These are phyloP conservation scores for Cladosporium sp. DNA, from an alignment of 2,329 filamentous ascomycete genomes.

Conservation along the genomic window DNA sequence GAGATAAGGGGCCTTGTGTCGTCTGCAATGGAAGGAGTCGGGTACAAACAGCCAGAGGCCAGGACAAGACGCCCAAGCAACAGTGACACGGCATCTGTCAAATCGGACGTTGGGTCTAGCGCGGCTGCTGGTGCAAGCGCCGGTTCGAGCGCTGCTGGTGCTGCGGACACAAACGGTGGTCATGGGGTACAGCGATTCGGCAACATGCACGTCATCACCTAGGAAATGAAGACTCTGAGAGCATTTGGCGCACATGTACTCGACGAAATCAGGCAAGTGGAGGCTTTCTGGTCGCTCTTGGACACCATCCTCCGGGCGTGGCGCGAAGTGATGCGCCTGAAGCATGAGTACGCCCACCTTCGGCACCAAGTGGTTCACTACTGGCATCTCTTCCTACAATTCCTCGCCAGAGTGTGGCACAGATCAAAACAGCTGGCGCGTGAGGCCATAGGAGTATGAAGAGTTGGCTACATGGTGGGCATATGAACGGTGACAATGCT, in stretches of 20 bases:
- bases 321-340: not conserved
- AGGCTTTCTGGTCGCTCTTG: not conserved
- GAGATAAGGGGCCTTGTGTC: slow-evolving; percentile 14
- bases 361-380: not conserved
- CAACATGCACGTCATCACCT: slow-evolving; percentile 25
- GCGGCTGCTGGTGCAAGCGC: not conserved
- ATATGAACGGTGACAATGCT: not conserved
- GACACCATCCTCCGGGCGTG: not conserved
- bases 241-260: not conserved
- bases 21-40: slow-evolving; percentile 19
- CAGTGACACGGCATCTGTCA: not conserved
- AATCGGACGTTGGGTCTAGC: not conserved
- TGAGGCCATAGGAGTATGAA: not conserved
- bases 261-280: not conserved
- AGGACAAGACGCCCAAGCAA: slow-evolving; percentile 1
- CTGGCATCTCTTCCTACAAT: not conserved
- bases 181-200: slow-evolving; percentile 22
- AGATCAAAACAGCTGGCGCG: not conserved
- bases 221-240: not conserved
- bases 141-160: not conserved
- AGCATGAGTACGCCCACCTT: not conserved
- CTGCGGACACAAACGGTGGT: not conserved
- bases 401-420: not conserved
- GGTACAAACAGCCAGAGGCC: slow-evolving; percentile 9
- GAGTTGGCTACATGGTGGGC: not conserved